Evolutionary conservation across 2,329 filamentous ascomycete genomes (phyloP).

Genomic region (Phaeosphaeriaceae sp.): DNA sequence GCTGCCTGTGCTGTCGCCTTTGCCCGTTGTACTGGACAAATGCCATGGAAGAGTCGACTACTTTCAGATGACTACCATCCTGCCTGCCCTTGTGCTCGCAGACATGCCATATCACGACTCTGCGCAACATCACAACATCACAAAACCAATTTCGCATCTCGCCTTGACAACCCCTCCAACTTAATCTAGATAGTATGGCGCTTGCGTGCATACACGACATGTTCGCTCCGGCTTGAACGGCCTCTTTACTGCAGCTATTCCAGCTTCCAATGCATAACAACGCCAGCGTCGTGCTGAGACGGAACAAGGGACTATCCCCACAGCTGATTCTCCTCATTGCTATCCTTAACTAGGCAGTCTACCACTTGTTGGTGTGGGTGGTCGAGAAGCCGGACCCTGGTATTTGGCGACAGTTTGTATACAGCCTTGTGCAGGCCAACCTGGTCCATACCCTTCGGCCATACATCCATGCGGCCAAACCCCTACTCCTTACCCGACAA

Average conservation of each 20-base stretch:
- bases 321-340: slow-evolving; percentile 1
- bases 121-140: too few species aligned
- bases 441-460: background rate
- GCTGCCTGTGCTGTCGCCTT: too few species aligned
- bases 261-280: slow-evolving; percentile 10
- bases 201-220: slow-evolving; percentile 14
- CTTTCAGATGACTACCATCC: slow-evolving; percentile 13
- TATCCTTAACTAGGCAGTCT: background rate
- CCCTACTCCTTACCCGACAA: too few species aligned
- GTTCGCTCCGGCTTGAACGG: slow-evolving; percentile 2
- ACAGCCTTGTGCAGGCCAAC: background rate
- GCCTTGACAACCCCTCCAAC: too few species aligned
- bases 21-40: too few species aligned
- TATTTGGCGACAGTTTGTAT: background rate
- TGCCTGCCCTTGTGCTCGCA: too few species aligned
- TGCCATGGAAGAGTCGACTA: slow-evolving; percentile 1
- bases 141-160: too few species aligned
- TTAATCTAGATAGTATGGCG: slow-evolving; percentile 11
- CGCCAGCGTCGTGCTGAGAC: slow-evolving; percentile 5
- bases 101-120: too few species aligned
- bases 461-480: background rate
- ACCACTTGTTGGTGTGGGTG: slow-evolving; percentile 3
- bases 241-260: slow-evolving; percentile 2
- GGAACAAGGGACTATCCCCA: background rate
- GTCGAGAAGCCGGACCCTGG: background rate